Evolutionary conservation across 768 basidiomycete species (phyloP), one percentile per base, ranked within the genome.

Genomic region (Hygrophorus russula): DNA sequence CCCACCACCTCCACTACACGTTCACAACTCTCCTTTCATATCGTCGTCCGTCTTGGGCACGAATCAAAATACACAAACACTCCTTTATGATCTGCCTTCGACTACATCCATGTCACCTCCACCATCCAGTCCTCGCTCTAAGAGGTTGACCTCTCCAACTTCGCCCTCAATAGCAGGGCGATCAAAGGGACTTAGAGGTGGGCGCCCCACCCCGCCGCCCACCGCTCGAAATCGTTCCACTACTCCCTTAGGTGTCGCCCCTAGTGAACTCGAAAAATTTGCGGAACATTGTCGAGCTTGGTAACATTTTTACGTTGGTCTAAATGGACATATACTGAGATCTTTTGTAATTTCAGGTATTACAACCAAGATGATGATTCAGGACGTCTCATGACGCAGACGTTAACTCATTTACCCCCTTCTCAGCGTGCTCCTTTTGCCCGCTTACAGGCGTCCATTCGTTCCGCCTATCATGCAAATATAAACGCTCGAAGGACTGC

Each of bases 351-450:
- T 42, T 40, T 28, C 52, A 90, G 87, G 88, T 91, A 88, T 61
- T 90, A 78, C 59, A 67, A 76, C 49, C 88, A 90, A 59, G 82
- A 89, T 55, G 80, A 85, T 53, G 70, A 77, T 51, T 73, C 88
- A 14, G 82, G 86, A 19, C 77, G 77, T 38, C 65, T 73, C 48
- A 90, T 94, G 80, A 83, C 85, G 11, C 80, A 87, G 50, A 88
- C 80, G 3, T 67, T 94, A 36, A 73, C 86, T 36, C 80, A 79
- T 28, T 71, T 91, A 3, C 82, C 83, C 5, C 76, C 88, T 2
- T 80, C 85, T 0, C 89, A 93, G 51, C 81, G 86, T 45, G 87
- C 90, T 7, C 82, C 86, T 1, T 94, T 83, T 59, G 82, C 87
- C 15, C 79, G 86, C 46, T 61, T 93, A 14, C 91, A 94, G 58